phyloP scores from a whole-genome alignment of 23 red algal species.

The Agarophyton chilense region DNA sequence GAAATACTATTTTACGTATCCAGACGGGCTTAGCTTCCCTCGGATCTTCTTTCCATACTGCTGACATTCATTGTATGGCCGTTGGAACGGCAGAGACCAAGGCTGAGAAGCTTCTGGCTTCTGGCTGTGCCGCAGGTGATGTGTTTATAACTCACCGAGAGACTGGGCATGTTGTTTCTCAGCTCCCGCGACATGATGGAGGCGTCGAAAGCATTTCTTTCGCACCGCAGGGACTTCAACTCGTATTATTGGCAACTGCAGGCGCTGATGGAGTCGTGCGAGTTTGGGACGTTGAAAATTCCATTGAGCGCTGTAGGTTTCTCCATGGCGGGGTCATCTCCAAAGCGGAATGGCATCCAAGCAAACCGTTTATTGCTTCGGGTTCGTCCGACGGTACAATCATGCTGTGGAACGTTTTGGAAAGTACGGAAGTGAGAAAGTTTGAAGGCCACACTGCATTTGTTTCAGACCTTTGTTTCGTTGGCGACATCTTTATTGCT shows the following conservation, averaged over 20 bases:
- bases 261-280: conserved; percentile 70
- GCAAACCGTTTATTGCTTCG: conserved; percentile 42
- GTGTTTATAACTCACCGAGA: conserved; percentile 65
- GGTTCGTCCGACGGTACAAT: conserved; percentile 64
- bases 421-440: conserved; percentile 32
- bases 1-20: conserved; percentile 38
- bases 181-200: conserved; percentile 56
- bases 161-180: conserved; percentile 48
- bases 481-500: conserved; percentile 52
- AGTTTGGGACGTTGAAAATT: conserved; percentile 65
- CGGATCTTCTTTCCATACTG: conserved; percentile 53
- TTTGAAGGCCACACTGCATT: conserved; percentile 63
- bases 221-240: conserved; percentile 29
- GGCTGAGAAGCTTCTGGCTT: conserved; percentile 41
- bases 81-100: conserved; percentile 40
- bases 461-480: conserved; percentile 69
- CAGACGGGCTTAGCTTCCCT: conserved; percentile 45
- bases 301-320: conserved; percentile 50
- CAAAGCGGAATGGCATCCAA: conserved; percentile 70
- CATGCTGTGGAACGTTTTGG: conserved; percentile 60
- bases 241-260: conserved; percentile 56
- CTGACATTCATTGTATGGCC: conserved; percentile 51
- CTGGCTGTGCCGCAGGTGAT: conserved; percentile 65
- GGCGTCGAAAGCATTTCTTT: conserved; percentile 73
- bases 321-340: conserved; percentile 61